Evolutionary conservation across 805 yeast species (phyloP).

Genomic region (Lachancea meyersii): DNA sequence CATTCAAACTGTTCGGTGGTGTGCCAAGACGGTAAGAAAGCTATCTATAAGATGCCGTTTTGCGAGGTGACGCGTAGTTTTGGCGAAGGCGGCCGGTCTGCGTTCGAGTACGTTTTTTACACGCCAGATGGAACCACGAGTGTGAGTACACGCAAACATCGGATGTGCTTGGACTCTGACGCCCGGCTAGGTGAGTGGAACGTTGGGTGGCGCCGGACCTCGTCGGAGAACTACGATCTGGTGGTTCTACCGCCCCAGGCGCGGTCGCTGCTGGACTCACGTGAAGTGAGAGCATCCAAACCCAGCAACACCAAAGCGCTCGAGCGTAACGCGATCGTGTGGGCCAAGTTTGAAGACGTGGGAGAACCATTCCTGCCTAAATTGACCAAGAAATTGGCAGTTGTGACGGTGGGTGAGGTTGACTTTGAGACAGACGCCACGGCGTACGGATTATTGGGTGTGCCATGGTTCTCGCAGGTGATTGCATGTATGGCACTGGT

Average conservation of each 20-base stretch:
- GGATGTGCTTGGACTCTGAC: neutral
- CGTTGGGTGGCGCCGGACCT: constrained; percentile 6
- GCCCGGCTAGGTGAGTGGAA: constrained; percentile 7
- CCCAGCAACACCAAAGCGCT: neutral
- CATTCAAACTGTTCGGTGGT: constrained; percentile 2
- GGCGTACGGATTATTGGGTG: constrained; percentile 4
- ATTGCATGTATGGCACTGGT: constrained; percentile 8
- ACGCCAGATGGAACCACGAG: constrained; percentile 1
- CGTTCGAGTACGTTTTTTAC: neutral
- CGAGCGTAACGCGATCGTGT: neutral
- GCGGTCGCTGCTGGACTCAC: constrained; percentile 3
- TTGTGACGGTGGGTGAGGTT: constrained; percentile 4
- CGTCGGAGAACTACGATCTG: constrained; percentile 1
- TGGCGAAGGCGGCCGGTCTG: neutral
- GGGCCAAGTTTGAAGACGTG: constrained; percentile 1
- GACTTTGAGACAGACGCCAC: constrained; percentile 6
- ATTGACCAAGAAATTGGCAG: constrained; percentile 2
- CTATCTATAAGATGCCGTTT: constrained; percentile 6
- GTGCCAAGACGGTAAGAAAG: neutral
- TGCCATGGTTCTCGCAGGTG: constrained; percentile 10
- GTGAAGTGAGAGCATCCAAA: constrained; percentile 3
- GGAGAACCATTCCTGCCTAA: constrained; percentile 2
- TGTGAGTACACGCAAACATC: constrained; percentile 2
- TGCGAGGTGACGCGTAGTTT: constrained; percentile 2
- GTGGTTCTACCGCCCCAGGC: neutral